Evolutionary conservation across 2,329 filamentous ascomycete genomes (phyloP).

Genomic region (Scedosporium boydii): DNA sequence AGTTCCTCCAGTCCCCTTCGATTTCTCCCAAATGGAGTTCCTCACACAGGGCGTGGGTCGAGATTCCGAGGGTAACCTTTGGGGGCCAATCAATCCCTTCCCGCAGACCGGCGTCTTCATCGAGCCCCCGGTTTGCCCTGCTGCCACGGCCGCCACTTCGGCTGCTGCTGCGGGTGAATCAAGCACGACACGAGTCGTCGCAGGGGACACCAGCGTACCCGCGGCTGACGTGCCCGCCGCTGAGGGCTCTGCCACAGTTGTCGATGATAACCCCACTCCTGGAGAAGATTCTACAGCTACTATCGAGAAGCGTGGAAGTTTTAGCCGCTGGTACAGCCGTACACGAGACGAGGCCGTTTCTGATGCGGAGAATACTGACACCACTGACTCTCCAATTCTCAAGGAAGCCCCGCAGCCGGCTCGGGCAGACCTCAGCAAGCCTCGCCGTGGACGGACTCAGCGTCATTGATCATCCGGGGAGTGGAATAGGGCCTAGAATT

Average conservation of each 20-base stretch:
- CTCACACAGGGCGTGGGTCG: constrained; percentile 24
- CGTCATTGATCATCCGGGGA: not conserved
- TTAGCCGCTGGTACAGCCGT: constrained; percentile 10
- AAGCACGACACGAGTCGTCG: too few relatives aligned
- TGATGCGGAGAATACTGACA: constrained; percentile 10
- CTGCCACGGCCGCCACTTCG: not conserved
- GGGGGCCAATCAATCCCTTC: constrained; percentile 26
- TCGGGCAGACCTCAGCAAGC: not conserved
- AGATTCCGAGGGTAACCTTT: constrained; percentile 24
- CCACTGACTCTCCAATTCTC: constrained; percentile 6
- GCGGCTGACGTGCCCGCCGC: not conserved
- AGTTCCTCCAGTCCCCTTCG: constrained; percentile 20
- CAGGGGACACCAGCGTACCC: not conserved
- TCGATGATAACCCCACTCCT: not conserved
- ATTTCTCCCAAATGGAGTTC: constrained; percentile 26
- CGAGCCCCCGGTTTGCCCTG: constrained; percentile 10
- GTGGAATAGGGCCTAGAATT: too few relatives aligned
- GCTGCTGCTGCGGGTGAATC: not conserved
- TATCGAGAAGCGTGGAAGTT: constrained; percentile 6
- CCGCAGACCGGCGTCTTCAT: constrained; percentile 25
- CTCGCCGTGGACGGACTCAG: not conserved
- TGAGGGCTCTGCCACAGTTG: not conserved
- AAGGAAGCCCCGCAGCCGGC: not conserved
- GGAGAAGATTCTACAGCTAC: not conserved
- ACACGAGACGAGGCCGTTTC: constrained; percentile 10